Evolutionary conservation across 2,329 filamentous ascomycete species (phyloP).

Genomic region (Aureobasidium musti): DNA sequence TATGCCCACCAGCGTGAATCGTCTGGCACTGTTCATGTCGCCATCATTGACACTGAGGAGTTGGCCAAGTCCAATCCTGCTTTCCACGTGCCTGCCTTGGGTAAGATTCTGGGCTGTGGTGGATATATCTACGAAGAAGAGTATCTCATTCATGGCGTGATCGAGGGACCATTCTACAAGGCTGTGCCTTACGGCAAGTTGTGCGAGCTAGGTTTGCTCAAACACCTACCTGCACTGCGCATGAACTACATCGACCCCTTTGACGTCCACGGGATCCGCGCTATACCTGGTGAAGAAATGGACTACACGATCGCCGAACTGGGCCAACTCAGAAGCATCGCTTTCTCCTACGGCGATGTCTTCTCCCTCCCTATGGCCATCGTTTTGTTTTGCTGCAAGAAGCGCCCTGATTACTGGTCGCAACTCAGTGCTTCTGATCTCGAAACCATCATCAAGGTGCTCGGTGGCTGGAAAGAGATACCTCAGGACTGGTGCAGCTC

Average conservation of each 20-base stretch:
- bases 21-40: neutral
- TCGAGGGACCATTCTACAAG: constrained; percentile 2
- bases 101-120: neutral
- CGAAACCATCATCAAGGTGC: constrained; percentile 3
- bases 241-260: neutral
- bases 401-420: neutral
- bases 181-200: neutral
- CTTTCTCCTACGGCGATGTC: neutral
- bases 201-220: neutral
- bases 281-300: neutral
- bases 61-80: constrained; percentile 3
- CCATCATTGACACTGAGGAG: constrained; percentile 20
- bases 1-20: neutral
- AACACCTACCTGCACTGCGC: neutral
- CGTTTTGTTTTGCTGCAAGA: constrained; percentile 14
- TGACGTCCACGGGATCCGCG: no score
- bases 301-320: neutral
- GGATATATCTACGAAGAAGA: neutral
- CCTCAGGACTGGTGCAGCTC: neutral
- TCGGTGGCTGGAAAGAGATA: constrained; percentile 1
- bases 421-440: neutral
- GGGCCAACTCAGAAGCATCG: neutral
- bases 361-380: constrained; percentile 14
- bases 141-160: constrained; percentile 11
- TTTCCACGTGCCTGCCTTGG: constrained; percentile 14